These are phyloP conservation scores for Piper longum DNA, from an alignment of 164 flowering plant species.

Conservation along the genomic window DNA sequence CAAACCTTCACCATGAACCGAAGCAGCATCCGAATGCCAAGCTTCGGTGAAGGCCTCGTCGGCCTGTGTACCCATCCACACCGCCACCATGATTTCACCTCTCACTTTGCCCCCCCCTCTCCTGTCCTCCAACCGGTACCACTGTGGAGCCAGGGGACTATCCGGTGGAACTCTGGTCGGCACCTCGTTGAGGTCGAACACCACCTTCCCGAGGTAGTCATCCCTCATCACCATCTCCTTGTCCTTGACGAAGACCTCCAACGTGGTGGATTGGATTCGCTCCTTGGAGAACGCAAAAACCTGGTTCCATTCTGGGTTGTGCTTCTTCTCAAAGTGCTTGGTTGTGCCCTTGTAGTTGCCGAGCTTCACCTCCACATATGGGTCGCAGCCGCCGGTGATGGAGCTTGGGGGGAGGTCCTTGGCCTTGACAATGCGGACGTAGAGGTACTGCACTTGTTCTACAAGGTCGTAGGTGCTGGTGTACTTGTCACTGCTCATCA, in stretches of 20 bases:
- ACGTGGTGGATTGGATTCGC: constrained; percentile 10
- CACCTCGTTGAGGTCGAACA: constrained; percentile 61
- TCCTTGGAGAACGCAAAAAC: constrained; percentile 3
- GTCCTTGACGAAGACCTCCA: constrained; percentile 16
- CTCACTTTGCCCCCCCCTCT: constrained; percentile 37
- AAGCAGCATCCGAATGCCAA: constrained; percentile 78
- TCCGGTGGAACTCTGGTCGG: constrained; percentile 85
- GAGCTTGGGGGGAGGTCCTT: constrained; percentile 46
- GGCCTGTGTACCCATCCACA: constrained; percentile 32
- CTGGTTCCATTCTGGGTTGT: no score
- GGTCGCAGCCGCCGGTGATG: constrained; percentile 51
- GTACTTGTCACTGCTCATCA: constrained; percentile 41
- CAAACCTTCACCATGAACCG: constrained; percentile 69
- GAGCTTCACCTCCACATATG: constrained; percentile 11
- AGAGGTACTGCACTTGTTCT: constrained; percentile 70
- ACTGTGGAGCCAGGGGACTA: constrained; percentile 27
- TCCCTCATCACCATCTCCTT: constrained; percentile 55
- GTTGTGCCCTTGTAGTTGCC: no score
- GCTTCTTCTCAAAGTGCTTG: no score
- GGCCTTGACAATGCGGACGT: constrained; percentile 70
- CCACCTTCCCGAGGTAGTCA: constrained; percentile 54
- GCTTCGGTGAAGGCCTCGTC: constrained; percentile 77
- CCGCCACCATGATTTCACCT: constrained; percentile 79
- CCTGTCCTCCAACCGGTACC: constrained; percentile 43
- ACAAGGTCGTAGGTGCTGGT: constrained; percentile 83